Evolutionary conservation across 2,329 filamentous ascomycete species (phyloP), one percentile per base, ranked within the genome.

Genomic region (Xylaria arbuscula): DNA sequence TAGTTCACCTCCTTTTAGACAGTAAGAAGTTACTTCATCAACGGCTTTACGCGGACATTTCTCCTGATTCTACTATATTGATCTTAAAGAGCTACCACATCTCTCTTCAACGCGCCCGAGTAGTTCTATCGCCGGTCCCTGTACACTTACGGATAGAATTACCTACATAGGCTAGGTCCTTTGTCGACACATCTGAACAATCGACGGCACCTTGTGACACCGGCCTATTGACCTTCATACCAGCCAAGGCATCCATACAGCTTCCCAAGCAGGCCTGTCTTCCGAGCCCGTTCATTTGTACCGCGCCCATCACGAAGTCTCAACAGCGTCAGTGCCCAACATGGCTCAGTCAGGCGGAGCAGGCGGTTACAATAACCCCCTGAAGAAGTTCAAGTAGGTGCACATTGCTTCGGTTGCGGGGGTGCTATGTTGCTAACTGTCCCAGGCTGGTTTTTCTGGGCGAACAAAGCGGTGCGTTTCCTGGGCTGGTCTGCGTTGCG

Each of bases 331-430:
- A 60, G 54, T 72, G 71, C 76, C 79, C 82, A 88, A 80, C 80
- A 97, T 97, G 94, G 93, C 94, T 82, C 90, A 93, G 83, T 85
- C 89, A 76, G 82, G 80, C 78, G 82, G 81, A 77, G 82, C 85
- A 71, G 90, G 90, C 78, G 93, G 92, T 82, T 99, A 98, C 87
- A 98, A 97, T 82, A 98, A 98, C 87, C 96, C 96, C 78, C 87
- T 99, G 84, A 99, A 99, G 92, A 99, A 99, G 84, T 99, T 98
- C 92, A 99, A 99, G 94, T 98, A 86, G 68, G 94, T 97, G 86
- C 69, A 53, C 58, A 70, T 78, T 76, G 63, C 50, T 38, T 45
- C 38, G 7, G 55, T 32, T 36, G 17, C 63, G 68, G 73, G 67
- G 72, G 58, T 15, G 32, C 40, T 48, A 42, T 40, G 11, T 36